These are phyloP conservation scores for Periconia sp. DNA, from an alignment of 2,329 filamentous ascomycete genomes.

Conservation along the genomic window DNA sequence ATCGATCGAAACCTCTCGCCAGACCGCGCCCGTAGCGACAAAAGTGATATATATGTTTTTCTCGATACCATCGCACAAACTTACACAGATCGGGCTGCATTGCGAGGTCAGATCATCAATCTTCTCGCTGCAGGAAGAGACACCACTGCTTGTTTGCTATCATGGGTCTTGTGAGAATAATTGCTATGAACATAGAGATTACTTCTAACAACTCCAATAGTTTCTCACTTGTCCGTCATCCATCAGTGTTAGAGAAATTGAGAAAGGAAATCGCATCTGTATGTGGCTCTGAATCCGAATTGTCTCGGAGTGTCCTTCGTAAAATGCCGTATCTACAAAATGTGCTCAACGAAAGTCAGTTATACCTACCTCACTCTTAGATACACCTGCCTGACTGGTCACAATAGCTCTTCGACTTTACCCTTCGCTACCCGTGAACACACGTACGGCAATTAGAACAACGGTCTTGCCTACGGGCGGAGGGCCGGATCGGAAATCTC, in stretches of 20 bases:
- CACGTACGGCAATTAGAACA: conserved; percentile 22
- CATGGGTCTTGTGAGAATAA: conserved; percentile 26
- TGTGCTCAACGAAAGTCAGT: conserved; percentile 48
- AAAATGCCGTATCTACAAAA: conserved; percentile 33
- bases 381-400: not conserved
- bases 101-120: conserved; percentile 51
- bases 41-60: conserved; percentile 45
- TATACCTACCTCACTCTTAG: not conserved
- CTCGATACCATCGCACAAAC: conserved; percentile 42
- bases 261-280: conserved; percentile 38
- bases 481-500: conserved; percentile 27
- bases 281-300: conserved; percentile 43
- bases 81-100: conserved; percentile 42
- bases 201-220: conserved; percentile 11
- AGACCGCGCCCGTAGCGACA: conserved; percentile 19
- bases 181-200: not conserved
- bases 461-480: conserved; percentile 37
- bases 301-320: conserved; percentile 51
- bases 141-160: conserved; percentile 38
- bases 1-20: conserved; percentile 52
- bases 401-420: conserved; percentile 35
- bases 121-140: conserved; percentile 41
- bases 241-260: conserved; percentile 38
- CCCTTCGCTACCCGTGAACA: conserved; percentile 33
- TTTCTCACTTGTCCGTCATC: conserved; percentile 40